A percentile compares a stretch with the other conserved stretches of the same genome.
phyloP scores from a whole-genome alignment of 2,329 filamentous ascomycete species.

The Neonectria faginata region DNA sequence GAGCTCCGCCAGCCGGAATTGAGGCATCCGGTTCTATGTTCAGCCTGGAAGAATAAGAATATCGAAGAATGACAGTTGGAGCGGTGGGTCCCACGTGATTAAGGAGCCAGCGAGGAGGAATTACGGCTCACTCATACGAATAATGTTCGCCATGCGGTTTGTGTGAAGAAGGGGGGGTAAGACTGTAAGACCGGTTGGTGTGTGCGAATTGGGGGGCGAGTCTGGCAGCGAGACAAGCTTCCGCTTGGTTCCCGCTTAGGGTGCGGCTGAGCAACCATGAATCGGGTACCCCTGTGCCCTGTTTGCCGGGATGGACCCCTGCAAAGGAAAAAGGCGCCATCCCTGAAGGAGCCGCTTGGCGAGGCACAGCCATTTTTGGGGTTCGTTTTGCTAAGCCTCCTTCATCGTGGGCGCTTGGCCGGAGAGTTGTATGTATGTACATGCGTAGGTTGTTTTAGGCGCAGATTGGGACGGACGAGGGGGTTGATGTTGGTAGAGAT shows the following conservation, averaged over 20 bases:
- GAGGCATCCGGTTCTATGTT: neutral
- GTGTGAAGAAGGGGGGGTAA: neutral
- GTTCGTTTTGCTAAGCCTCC: slow-evolving; percentile 17
- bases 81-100: slow-evolving; percentile 4
- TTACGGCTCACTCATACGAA: neutral
- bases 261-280: slow-evolving; percentile 27
- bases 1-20: neutral
- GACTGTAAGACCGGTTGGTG: neutral
- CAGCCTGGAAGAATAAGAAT: neutral
- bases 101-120: neutral
- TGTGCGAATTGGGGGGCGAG: neutral
- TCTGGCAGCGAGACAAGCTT: slow-evolving; percentile 20
- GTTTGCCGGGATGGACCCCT: slow-evolving; percentile 3
- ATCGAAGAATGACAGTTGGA: neutral
- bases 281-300: slow-evolving; percentile 14
- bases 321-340: neutral
- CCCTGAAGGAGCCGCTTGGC: neutral
- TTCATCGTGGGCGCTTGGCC: slow-evolving; percentile 3
- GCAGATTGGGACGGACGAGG: neutral
- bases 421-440: neutral
- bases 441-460: neutral
- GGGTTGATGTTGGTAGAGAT: too few relatives aligned
- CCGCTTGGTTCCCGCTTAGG: slow-evolving; percentile 24
- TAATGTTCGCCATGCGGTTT: neutral
- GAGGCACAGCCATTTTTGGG: slow-evolving; percentile 15